Evolutionary conservation across 2,329 filamentous ascomycete species (phyloP), one percentile per base, ranked within the genome.

Genomic region (Cytospora piceicola): DNA sequence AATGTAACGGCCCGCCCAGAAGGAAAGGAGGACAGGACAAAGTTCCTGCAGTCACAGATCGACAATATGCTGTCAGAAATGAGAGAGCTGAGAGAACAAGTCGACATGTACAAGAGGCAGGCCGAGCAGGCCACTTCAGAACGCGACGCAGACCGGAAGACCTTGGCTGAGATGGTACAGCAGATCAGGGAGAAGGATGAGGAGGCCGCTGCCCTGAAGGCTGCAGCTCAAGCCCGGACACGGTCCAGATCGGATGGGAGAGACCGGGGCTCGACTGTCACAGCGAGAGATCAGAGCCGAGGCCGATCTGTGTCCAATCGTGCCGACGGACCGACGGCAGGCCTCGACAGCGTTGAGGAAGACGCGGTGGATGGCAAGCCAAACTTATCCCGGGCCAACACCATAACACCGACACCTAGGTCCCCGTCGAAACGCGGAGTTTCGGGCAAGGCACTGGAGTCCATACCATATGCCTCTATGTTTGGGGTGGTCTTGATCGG

Each of bases 141-240:
- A 72, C 86, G 90, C 55, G 87, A 90, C 63, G 82, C 86, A 52
- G 87, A 89, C 62, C 88, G 90, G 63, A 89, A 90, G 75, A 90
- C 90, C 1, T 79, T 99, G 54, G 89, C 91, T 1, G 92, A 97
- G 74, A 95, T 98, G 92, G 89, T 97, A 15, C 83, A 92, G 71
- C 89, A 90, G 70, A 90, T 97, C 64, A 87, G 93, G 61, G 83
- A 82, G 71, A 72, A 75, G 4, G 88, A 93, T 71, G 87, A 88
- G 71, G 86, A 85, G 70, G 83, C 80, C 34, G 78, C 77, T 36
- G 80, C 77, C n/a, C 60, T 68, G 27, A 66, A 66, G 30, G 63
- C 66, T 8, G 66, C 63, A 49, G 63, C 66, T 24, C 55, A 42
- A 36, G 78, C 78, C 4, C 78, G 79, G 39, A 74, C 75, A 2